These are phyloP conservation scores for Rhododendron williamsianum DNA, from an alignment of 148 eudicot species.

Conservation along the genomic window DNA sequence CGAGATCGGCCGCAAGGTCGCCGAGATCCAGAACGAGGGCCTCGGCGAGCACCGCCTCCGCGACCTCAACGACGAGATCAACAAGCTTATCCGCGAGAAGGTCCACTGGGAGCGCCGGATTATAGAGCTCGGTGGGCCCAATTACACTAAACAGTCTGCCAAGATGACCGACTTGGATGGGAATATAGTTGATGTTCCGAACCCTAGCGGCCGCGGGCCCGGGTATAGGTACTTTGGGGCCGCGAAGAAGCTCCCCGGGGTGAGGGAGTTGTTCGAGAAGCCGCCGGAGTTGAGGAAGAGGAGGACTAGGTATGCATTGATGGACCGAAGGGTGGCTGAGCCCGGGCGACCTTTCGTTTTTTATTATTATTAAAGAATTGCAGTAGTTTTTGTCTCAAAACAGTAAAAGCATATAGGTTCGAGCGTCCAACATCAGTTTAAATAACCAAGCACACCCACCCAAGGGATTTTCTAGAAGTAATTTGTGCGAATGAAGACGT, in stretches of 20 bases:
- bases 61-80: conserved; percentile 85
- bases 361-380: neutral
- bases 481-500: neutral
- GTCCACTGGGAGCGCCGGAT: conserved; percentile 83
- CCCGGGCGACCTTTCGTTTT: neutral
- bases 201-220: conserved; percentile 89
- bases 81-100: conserved; percentile 69
- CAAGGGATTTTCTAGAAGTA: neutral
- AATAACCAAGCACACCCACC: neutral
- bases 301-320: conserved; percentile 41
- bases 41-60: conserved; percentile 80
- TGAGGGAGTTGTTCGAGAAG: conserved; percentile 79
- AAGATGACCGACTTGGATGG: conserved; percentile 97
- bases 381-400: neutral
- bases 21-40: conserved; percentile 91
- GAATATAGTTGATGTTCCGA: conserved; percentile 86
- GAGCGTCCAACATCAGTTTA: neutral
- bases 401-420: neutral
- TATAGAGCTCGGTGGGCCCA: conserved; percentile 80
- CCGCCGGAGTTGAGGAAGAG: conserved; percentile 86
- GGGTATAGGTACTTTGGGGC: conserved; percentile 95
- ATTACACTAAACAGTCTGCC: conserved; percentile 54
- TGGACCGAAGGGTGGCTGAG: neutral
- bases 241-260: conserved; percentile 88
- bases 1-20: conserved; percentile 79